These are phyloP conservation scores for Lasiosphaeria miniovina DNA, from an alignment of 495 filamentous ascomycete species.

Conservation along the genomic window DNA sequence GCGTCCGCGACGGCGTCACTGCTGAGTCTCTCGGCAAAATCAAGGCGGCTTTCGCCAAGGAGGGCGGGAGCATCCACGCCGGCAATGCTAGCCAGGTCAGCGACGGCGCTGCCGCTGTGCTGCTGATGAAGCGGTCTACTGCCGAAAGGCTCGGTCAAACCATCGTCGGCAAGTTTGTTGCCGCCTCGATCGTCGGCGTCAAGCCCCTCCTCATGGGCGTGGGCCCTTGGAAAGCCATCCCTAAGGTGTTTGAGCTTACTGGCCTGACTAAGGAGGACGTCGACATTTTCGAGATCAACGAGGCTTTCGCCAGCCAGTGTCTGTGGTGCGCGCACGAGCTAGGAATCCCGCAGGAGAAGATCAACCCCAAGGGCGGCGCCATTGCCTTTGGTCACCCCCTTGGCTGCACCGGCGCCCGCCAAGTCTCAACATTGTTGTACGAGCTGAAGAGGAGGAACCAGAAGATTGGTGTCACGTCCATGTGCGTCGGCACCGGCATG, in stretches of 20 bases:
- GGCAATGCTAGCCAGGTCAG: conserved; percentile 95
- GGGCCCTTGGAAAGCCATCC: conserved; percentile 94
- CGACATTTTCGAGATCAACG: conserved; percentile 98
- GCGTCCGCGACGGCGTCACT: conserved; percentile 81
- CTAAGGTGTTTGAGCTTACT: conserved; percentile 81
- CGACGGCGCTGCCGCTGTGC: conserved; percentile 91
- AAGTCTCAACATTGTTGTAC: conserved; percentile 86
- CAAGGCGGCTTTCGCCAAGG: conserved; percentile 84
- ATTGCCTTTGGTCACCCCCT: conserved; percentile 99
- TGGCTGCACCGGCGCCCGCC: conserved; percentile 88
- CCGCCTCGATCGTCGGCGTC: conserved; percentile 82
- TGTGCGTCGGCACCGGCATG: conserved; percentile 83
- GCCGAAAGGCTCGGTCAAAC: conserved; percentile 83
- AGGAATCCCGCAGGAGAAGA: conserved; percentile 71
- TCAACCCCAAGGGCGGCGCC: conserved; percentile 96
- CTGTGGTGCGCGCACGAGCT: conserved; percentile 91
- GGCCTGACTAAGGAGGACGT: conserved; percentile 87
- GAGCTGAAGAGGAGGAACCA: conserved; percentile 78
- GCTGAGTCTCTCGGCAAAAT: conserved; percentile 85
- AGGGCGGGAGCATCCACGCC: conserved; percentile 88
- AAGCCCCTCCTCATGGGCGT: conserved; percentile 93
- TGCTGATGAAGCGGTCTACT: conserved; percentile 92
- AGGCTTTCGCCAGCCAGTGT: conserved; percentile 95
- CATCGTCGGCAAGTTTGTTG: conserved; percentile 84
- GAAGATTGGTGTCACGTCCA: conserved; percentile 88